These are phyloP conservation scores for Magnusiomyces tetraspermus DNA, from an alignment of 1,139 yeast genomes.

Conservation along the genomic window DNA sequence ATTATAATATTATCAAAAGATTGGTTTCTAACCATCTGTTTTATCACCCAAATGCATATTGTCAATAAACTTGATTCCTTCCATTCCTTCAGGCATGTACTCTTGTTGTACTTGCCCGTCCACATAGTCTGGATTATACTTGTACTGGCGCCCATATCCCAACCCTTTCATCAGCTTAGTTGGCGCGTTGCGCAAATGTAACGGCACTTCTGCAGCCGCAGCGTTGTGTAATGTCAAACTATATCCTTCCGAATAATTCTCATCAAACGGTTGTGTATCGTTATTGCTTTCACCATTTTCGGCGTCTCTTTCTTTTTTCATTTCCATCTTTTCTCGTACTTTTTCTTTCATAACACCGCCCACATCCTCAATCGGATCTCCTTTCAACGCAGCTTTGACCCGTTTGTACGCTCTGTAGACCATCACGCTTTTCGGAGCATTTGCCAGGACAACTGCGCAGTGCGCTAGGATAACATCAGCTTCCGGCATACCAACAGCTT, in stretches of 20 bases:
- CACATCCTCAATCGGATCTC: constrained; percentile 37
- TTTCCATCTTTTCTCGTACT: background rate
- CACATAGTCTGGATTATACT: constrained; percentile 72
- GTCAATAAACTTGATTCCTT: constrained; percentile 26
- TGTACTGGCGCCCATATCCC: constrained; percentile 77
- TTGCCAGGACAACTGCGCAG: constrained; percentile 79
- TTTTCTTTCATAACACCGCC: background rate
- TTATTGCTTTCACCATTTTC: background rate
- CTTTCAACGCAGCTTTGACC: constrained; percentile 49
- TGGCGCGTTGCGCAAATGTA: constrained; percentile 87
- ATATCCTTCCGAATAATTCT: background rate
- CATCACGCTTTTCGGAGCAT: constrained; percentile 77
- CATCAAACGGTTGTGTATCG: no score
- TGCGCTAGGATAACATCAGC: constrained; percentile 86
- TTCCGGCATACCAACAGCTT: constrained; percentile 94
- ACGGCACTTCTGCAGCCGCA: constrained; percentile 38
- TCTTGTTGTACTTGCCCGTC: constrained; percentile 67
- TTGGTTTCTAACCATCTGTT: background rate
- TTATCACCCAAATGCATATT: constrained; percentile 1
- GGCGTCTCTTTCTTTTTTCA: background rate
- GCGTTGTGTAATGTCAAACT: constrained; percentile 29
- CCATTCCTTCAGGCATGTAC: constrained; percentile 32
- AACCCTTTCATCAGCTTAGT: constrained; percentile 79
- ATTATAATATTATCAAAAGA: no score
- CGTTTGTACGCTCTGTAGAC: constrained; percentile 69